Conservation (phyloP, 1,284 basidiomycete genomes). For the Papiliotrema laurentii region DNA sequence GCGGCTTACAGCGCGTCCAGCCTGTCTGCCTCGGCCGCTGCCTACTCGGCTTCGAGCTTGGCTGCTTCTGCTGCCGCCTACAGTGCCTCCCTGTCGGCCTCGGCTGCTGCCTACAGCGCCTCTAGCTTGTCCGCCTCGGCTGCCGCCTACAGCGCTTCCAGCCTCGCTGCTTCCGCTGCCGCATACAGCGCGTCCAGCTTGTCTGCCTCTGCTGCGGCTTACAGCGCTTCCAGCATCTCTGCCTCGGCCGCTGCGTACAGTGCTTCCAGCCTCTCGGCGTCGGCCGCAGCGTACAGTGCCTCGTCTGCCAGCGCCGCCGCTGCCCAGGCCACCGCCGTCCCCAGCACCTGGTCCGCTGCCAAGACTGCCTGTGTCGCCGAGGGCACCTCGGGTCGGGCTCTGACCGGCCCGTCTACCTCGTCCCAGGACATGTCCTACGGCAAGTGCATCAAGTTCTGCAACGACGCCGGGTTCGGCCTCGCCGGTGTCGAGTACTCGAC, state of each 20-base stretch:
- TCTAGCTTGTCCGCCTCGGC: slow-evolving; percentile 8
- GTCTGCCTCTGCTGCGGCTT: slow-evolving; percentile 5
- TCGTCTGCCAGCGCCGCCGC: slow-evolving; percentile 10
- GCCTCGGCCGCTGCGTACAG: slow-evolving; percentile 7
- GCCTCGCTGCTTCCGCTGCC: not conserved
- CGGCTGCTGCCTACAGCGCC: not conserved
- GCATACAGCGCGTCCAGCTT: not conserved
- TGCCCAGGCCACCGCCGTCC: slow-evolving; percentile 19
- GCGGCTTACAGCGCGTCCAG: not conserved
- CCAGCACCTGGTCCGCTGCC: slow-evolving; percentile 24
- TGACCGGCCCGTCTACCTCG: slow-evolving; percentile 18
- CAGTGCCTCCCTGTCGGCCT: slow-evolving; percentile 2
- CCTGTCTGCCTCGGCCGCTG: not conserved
- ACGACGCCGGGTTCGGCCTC: slow-evolving; percentile 17
- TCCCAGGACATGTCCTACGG: slow-evolving; percentile 25
- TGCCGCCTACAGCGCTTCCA: not conserved
- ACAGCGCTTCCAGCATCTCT: slow-evolving; percentile 5
- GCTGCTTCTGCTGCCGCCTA: not conserved
- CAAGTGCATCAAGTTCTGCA: slow-evolving; percentile 22
- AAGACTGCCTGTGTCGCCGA: slow-evolving; percentile 39
- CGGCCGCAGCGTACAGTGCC: slow-evolving; percentile 5
- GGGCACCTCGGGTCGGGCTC: slow-evolving; percentile 26
- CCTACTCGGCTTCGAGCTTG: slow-evolving; percentile 1
- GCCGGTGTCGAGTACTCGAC: slow-evolving; percentile 30
- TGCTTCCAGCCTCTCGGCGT: not conserved